Base-by-base conservation (phyloP, 2,329 filamentous ascomycete species). In the Harringtonia lauricola region DNA sequence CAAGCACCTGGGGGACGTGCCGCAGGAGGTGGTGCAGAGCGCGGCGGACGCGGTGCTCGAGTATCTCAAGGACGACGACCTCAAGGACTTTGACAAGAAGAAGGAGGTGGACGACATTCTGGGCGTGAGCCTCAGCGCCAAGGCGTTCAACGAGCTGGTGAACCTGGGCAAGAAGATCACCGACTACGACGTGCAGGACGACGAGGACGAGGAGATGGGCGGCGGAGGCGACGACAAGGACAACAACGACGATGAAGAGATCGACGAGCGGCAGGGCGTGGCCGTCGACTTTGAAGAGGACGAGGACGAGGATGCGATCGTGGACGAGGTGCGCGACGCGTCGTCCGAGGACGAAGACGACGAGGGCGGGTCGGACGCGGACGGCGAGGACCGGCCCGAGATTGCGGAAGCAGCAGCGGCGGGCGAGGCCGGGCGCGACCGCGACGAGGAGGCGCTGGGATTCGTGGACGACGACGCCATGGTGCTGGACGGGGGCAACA, bases 161-260 rank as follows among this genome's bases (percentile, higher is more conserved):
- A 98, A 95, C 58, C 68, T 98, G 36, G 87, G 89, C 51, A 98
- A 98, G 70, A 98, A 98, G 66, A 95, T 98, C 50, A 98, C 92
- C 40, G 92, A 98, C 61, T 98, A 96, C 63, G 86, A 96, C 63
- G 86, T 86, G 33, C 88, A 96, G 59, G 90, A 96, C 51, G 92
- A 95, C 33, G 89, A 95, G 28, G 89, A 96, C 50, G 90, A 95
- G 52, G 81, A 88, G 46, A 85, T 87, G 70, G 83, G 41, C 35
- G 44, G 82, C 76, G 46, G 78, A 24, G 39, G 15, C 12, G 74
- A 70, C n/a, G 40, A 19, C 19, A 9, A 17, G 13, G 21, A 28
- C 18, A 14, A 8, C 19, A 76, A 70, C 17, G 85, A 75, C 44
- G 79, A 78, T 49, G 74, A 81, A 26, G 89, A 95, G 59, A 77